Evolutionary conservation across 768 basidiomycete species (phyloP).

Genomic region (Termitomyces sp.): DNA sequence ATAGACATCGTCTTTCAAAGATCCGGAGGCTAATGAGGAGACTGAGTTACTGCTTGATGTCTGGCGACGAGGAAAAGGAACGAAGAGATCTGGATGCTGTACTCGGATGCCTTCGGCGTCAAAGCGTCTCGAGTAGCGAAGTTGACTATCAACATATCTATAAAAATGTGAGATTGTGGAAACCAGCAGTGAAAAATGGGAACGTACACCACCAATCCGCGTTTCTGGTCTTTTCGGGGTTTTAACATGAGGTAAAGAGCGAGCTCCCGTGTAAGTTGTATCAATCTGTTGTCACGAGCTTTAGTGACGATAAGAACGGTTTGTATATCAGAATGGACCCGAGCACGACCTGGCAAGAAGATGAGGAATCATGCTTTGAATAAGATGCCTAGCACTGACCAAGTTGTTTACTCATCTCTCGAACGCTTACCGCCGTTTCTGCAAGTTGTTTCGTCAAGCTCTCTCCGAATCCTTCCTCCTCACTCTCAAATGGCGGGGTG

Average conservation of each 20-base stretch:
- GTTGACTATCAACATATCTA: slow-evolving; percentile 93
- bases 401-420: slow-evolving; percentile 98
- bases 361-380: not conserved
- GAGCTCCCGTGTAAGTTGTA: slow-evolving; percentile 90
- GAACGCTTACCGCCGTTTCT: slow-evolving; percentile 94
- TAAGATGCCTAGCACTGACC: slow-evolving; percentile 46
- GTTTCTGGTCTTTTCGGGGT: slow-evolving; percentile 52
- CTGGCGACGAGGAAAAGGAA: slow-evolving; percentile 71
- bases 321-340: slow-evolving; percentile 89
- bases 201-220: slow-evolving; percentile 83
- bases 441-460: slow-evolving; percentile 91
- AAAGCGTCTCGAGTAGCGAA: slow-evolving; percentile 86
- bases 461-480: slow-evolving; percentile 62
- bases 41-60: slow-evolving; percentile 64
- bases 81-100: slow-evolving; percentile 86
- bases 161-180: not conserved
- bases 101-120: slow-evolving; percentile 86
- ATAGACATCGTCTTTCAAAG: slow-evolving; percentile 38
- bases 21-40: slow-evolving; percentile 51
- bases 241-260: slow-evolving; percentile 95
- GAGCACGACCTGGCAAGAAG: slow-evolving; percentile 69
- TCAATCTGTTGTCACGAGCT: slow-evolving; percentile 94
- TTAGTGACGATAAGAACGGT: slow-evolving; percentile 95
- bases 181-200: slow-evolving; percentile 4
- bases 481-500: slow-evolving; percentile 24